Base-by-base conservation (phyloP, 306 rosid species). In the Mimosa pudica region DNA sequence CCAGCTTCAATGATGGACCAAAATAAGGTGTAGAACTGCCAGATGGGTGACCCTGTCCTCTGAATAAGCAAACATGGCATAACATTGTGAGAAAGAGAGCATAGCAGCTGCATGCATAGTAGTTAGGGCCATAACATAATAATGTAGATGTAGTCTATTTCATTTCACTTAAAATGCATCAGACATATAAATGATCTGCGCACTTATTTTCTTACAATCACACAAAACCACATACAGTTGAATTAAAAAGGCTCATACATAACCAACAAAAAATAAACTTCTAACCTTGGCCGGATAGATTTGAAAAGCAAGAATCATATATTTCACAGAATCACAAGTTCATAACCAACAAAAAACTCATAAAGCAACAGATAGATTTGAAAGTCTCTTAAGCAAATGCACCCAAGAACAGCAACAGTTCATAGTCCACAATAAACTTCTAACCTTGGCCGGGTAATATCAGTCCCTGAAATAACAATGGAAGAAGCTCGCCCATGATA, bases 401-500 rank as follows among this genome's bases (percentile, higher is more conserved):
- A 70, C 64, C 73, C 5, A 1, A 10, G 30, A 76, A 32, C 24
- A 70, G 61, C 16, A 66, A 73, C 33, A 52, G 0, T 17, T 46
- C 71, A 55, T 58, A 75, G 17, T 51, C 61, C 73, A 78, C n/a
- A 72, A 33, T 24, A 70, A 78, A 36, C 66, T 12, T 48, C 86
- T 74, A 44, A 92, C 98, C 97, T 90, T 49, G 99, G 99, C 72
- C 98, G 90, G 86, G 84, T 74, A 36, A 92, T 87, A 81, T 95
- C 91, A 5, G 98, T 91, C 76, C 98, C 98, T 1, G 98, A 92
- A 75, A 95, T 79, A 75, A 95, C 96, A 90, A 95, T 47, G n/a
- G 99, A 92, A 36, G 99, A 95, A 74, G 98, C 89, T 35, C 98
- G 85, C 71, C 99, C 99, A 87, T 95, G 99, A 85, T 95, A 95